Base-by-base conservation (phyloP, 768 basidiomycete species). In the Mycena epipterygia region DNA sequence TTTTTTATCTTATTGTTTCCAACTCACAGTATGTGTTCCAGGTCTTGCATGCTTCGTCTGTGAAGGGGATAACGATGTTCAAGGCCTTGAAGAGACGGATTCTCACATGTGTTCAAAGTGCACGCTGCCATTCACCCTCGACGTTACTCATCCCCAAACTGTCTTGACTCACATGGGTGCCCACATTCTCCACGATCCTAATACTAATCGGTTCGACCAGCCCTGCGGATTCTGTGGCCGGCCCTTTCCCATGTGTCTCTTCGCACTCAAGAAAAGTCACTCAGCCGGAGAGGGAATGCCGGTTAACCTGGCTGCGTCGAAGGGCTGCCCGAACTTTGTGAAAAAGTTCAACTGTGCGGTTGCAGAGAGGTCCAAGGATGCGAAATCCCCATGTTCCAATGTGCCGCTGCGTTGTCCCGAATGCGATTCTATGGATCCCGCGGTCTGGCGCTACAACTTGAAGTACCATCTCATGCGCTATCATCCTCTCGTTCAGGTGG, bases 191-290 rank as follows among this genome's bases (percentile, higher is more conserved):
- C 37, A 74, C 57, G 78, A 80, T 53, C 39, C 72, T 0, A 41
- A n/a, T 8, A 29, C 77, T 13, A 42, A 71, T 19, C 58, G 51
- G 1, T 65, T 67, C 3, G 29, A 21, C 6, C 72, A 75, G 41
- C 76, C 73, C 1, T 81, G 80, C 57, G 76, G 80, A 1, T 57
- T 81, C 3, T 81, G 79, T 58, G 72, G 78, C 27, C 66, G 71
- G 16, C 74, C 76, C 0, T 25, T 16, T 0, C 30, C 30, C 32
- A 55, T 65, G 42, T 65, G 52, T 21, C n/a, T 21, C 1, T 46
- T 56, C 19, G 3, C 11, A 14, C 53, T 65, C n/a, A 65, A 57
- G 41, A 65, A 55, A 7, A 58, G 21, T 6, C 21, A 13, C 21
- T n/a, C 21, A 6, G 25, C 17, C 7, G 58, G 29, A 48, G n/a